Evolutionary conservation across 768 basidiomycete species (phyloP), one percentile per base, ranked within the genome.

Genomic region (Leccinum subtestaceum): DNA sequence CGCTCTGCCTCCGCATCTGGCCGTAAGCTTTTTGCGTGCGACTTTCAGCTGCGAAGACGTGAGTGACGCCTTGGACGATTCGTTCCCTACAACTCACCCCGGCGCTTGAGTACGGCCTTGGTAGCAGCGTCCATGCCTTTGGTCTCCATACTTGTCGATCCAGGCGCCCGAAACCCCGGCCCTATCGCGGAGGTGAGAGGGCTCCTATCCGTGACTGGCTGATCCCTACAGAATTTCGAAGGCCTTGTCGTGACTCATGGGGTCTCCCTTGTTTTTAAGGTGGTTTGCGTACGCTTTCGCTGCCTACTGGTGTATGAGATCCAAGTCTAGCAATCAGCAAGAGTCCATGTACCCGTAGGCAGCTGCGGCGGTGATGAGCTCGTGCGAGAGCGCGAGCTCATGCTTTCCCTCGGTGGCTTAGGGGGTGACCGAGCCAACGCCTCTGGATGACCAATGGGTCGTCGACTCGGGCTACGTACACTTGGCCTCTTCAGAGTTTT

Each of bases 261-360:
- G 72, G 38, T 65, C 60, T 8, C 72, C 67, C 1, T 63, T 49
- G 17, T 12, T 15, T 9, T 3, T 36, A 56, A 63, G 49, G 36
- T 72, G 69, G 4, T 67, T 5, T 55, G 69, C 57, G 60, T 74
- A 72, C 1, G 64, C 64, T 43, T 74, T 74, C 5, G 71, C 71
- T 21, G 67, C 70, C 70, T 74, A 31, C 15, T 25, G 25, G n/a
- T 36, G 29, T 19, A 29, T 29, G 31, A 49, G 13, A 4, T 23
- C 3, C 17, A 40, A 11, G 11, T 11, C 38, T n/a, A 31, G 5
- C 48, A 17, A 7, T 8, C 2, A 15, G 17, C 1, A 9, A 6
- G 13, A 36, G 43, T 3, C 7, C 1, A 29, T 17, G 34, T 53
- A 56, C 70, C 59, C 72, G 52, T 68, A 72, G 9, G 70, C 67